A percentile compares a stretch with the other conserved stretches of the same genome.
These are phyloP conservation scores for Exutisphaerella laricina DNA, from an alignment of 2,329 filamentous ascomycete genomes.

Conservation along the genomic window DNA sequence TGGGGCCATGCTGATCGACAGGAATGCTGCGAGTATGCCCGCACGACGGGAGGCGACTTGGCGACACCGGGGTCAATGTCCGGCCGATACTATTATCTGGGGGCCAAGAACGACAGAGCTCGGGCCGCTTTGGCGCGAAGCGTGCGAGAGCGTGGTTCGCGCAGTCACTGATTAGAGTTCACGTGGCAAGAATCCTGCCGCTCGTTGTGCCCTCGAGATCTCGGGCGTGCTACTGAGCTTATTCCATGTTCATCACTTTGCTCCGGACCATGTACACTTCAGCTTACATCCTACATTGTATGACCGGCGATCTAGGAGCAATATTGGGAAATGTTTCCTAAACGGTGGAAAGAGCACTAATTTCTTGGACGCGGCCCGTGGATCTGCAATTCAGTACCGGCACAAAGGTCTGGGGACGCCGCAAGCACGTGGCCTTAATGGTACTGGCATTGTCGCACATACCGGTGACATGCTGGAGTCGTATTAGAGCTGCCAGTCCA, in stretches of 20 bases:
- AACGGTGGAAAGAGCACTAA: background rate
- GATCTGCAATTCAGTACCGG: background rate
- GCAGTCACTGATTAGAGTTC: background rate
- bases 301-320: background rate
- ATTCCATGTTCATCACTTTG: background rate
- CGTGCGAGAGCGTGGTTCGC: background rate
- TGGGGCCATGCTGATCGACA: background rate
- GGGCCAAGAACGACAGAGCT: background rate
- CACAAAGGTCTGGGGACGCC: too few relatives aligned
- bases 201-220: conserved; percentile 4
- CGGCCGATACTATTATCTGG: background rate
- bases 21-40: too few relatives aligned
- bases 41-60: background rate
- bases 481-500: too few relatives aligned
- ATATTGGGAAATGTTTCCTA: background rate
- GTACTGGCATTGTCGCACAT: too few relatives aligned
- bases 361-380: background rate
- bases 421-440: too few relatives aligned
- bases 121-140: background rate
- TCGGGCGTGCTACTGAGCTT: conserved; percentile 6
- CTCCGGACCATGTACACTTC: background rate
- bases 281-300: conserved; percentile 1
- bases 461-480: too few relatives aligned
- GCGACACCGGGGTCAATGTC: background rate
- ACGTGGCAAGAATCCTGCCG: background rate